These are phyloP conservation scores for Platismatia glauca DNA, from an alignment of 495 filamentous ascomycete genomes.

Conservation along the genomic window DNA sequence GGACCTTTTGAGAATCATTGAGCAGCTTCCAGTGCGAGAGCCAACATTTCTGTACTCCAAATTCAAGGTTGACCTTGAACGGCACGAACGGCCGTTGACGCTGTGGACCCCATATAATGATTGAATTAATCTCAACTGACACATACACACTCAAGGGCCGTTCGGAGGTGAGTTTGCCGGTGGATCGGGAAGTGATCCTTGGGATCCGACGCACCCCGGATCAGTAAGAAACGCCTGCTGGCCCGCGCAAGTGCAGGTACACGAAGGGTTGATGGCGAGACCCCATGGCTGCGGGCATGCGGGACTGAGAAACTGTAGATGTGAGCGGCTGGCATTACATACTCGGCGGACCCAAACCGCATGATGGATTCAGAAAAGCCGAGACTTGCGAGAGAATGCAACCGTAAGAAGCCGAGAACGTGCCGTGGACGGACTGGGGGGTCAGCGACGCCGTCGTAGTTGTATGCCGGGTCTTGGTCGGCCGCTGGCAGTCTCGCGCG, in stretches of 20 bases:
- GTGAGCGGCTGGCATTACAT: not conserved
- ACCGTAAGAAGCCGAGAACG: not conserved
- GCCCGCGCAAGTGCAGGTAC: not conserved
- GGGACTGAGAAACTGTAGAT: not conserved
- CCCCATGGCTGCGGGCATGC: not conserved
- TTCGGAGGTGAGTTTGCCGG: not conserved
- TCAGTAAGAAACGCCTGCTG: not conserved
- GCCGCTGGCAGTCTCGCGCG: constrained; percentile 4
- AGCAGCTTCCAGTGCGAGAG: no score
- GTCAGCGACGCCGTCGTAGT: constrained; percentile 6
- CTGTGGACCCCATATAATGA: no score
- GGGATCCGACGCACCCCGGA: not conserved
- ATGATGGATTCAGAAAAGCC: not conserved
- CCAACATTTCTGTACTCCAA: no score
- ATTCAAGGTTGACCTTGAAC: no score
- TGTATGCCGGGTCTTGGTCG: constrained; percentile 12
- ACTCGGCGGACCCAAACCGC: no score
- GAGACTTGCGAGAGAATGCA: constrained; percentile 1
- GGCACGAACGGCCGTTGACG: no score
- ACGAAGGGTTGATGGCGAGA: not conserved
- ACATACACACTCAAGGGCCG: not conserved
- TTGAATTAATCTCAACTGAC: not conserved
- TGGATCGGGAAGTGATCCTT: not conserved
- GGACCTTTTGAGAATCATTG: no score
- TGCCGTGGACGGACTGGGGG: constrained; percentile 2